phyloP scores from a whole-genome alignment of 2,329 filamentous ascomycete genomes.

The Verticillium tricorpus region DNA sequence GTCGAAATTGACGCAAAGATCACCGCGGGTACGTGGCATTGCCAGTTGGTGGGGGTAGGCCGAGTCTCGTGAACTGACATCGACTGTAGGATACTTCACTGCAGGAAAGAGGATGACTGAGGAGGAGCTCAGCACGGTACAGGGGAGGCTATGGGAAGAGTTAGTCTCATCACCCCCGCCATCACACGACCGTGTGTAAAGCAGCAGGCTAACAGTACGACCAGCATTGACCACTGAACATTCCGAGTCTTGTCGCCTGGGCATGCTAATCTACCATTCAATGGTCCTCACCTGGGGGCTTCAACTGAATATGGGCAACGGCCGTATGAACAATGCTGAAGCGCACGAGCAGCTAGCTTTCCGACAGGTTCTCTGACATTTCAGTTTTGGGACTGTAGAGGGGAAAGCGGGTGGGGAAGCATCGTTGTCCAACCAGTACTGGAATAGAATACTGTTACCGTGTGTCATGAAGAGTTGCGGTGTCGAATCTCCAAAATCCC shows the following conservation, averaged over 20 bases:
- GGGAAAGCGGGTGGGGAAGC: background rate
- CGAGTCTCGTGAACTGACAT: background rate
- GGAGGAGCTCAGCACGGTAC: constrained; percentile 79
- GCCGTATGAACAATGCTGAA: too few relatives aligned
- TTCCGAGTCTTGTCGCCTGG: too few relatives aligned
- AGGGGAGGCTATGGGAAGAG: constrained; percentile 90
- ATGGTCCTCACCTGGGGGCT: too few relatives aligned
- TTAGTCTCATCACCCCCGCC: constrained; percentile 26
- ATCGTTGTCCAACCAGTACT: background rate
- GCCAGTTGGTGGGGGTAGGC: background rate
- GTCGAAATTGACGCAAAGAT: constrained; percentile 99
- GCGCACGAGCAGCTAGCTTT: too few relatives aligned
- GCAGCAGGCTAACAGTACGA: background rate
- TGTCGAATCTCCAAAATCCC: background rate
- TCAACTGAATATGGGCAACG: too few relatives aligned
- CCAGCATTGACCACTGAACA: background rate
- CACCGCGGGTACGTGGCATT: constrained; percentile 66
- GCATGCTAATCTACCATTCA: too few relatives aligned
- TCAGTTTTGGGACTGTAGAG: too few relatives aligned
- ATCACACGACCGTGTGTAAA: background rate
- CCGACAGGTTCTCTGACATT: too few relatives aligned
- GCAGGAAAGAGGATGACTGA: constrained; percentile 84
- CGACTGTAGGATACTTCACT: constrained; percentile 65
- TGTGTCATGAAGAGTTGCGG: background rate
- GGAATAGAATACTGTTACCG: background rate